phyloP scores from a whole-genome alignment of 805 yeast genomes.

The Zygosaccharomyces kombuchaensis region DNA sequence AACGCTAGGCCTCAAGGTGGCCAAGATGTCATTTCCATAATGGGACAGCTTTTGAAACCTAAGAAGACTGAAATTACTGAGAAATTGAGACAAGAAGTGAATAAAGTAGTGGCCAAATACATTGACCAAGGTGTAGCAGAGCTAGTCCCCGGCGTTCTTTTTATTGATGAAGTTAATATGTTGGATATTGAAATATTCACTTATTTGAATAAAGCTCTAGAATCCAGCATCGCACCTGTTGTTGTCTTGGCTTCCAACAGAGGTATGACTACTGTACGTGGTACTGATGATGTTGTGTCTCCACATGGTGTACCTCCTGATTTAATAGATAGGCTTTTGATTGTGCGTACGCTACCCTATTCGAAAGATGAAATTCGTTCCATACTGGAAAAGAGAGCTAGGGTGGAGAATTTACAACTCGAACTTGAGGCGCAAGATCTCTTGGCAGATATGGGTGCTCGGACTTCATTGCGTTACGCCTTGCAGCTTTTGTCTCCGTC shows the following conservation, averaged over 20 bases:
- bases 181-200: slow-evolving; percentile 96
- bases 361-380: slow-evolving; percentile 72
- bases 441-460: slow-evolving; percentile 68
- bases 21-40: slow-evolving; percentile 90
- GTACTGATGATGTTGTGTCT: slow-evolving; percentile 76
- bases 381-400: slow-evolving; percentile 78
- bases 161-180: slow-evolving; percentile 98
- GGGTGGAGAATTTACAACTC: slow-evolving; percentile 67
- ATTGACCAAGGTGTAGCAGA: slow-evolving; percentile 98
- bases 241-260: slow-evolving; percentile 95
- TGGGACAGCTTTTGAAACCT: slow-evolving; percentile 96
- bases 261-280: slow-evolving; percentile 87
- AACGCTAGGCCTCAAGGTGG: slow-evolving; percentile 97
- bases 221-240: slow-evolving; percentile 86
- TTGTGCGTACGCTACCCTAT: slow-evolving; percentile 90
- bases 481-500: slow-evolving; percentile 89
- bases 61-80: slow-evolving; percentile 96
- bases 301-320: slow-evolving; percentile 98
- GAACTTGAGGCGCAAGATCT: slow-evolving; percentile 65
- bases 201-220: slow-evolving; percentile 88
- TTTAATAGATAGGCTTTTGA: slow-evolving; percentile 83
- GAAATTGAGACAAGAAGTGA: slow-evolving; percentile 87
- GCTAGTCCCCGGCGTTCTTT: slow-evolving; percentile 93
- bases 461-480: slow-evolving; percentile 84
- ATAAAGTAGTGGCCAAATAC: slow-evolving; percentile 92